Evolutionary conservation across 2,329 filamentous ascomycete species (phyloP).

Genomic region (Rutstroemia sp.): DNA sequence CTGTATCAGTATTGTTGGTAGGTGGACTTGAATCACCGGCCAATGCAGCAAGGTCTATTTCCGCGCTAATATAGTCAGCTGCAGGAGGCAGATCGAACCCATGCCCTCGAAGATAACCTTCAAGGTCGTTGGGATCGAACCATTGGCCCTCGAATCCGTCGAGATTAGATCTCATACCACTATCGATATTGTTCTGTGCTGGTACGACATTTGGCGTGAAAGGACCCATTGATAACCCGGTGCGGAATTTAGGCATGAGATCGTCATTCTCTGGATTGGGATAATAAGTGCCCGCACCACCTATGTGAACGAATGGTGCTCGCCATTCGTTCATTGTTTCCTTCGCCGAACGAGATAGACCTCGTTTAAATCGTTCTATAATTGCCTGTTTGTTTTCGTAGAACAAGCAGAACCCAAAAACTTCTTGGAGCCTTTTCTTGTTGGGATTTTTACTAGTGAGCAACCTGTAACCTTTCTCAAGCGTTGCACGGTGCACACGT

Average conservation of each 20-base stretch:
- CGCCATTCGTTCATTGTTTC: constrained; percentile 51
- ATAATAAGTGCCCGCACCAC: constrained; percentile 62
- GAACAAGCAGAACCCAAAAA: constrained; percentile 64
- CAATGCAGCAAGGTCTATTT: constrained; percentile 37
- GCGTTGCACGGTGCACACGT: constrained; percentile 56
- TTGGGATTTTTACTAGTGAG: constrained; percentile 44
- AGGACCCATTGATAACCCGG: constrained; percentile 41
- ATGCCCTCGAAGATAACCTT: constrained; percentile 60
- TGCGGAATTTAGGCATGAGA: constrained; percentile 24
- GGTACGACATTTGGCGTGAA: constrained; percentile 36
- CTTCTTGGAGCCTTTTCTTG: constrained; percentile 41
- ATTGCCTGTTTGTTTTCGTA: constrained; percentile 48
- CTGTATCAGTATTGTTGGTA: constrained; percentile 14
- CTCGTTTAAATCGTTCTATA: constrained; percentile 32
- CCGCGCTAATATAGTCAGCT: constrained; percentile 52
- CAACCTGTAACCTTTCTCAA: constrained; percentile 56
- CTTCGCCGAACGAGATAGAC: constrained; percentile 14
- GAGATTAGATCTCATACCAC: constrained; percentile 44
- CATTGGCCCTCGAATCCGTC: constrained; percentile 66
- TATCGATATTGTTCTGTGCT: constrained; percentile 38
- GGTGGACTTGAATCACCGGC: constrained; percentile 9
- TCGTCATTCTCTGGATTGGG: constrained; percentile 24
- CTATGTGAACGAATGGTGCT: constrained; percentile 57
- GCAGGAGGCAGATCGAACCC: constrained; percentile 55
- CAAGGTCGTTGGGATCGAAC: constrained; percentile 70